phyloP scores from a whole-genome alignment of 2,329 filamentous ascomycete species.

The Aspergillus pseudoglaucus region DNA sequence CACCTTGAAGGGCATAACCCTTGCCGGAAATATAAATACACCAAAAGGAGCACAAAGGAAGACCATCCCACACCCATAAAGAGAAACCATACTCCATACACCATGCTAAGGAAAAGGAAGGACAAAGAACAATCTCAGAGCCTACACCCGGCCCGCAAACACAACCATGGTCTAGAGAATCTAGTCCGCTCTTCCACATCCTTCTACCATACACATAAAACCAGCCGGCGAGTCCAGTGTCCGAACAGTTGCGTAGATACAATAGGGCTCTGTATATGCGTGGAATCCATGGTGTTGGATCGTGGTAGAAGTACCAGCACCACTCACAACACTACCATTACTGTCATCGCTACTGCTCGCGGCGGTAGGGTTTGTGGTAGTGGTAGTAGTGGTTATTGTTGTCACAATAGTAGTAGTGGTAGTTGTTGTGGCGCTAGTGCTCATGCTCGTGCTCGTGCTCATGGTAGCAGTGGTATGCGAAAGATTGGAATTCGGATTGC shows the following conservation, averaged over 20 bases:
- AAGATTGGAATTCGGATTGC: neutral
- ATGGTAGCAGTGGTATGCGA: neutral
- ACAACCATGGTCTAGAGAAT: neutral
- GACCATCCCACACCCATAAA: too few species aligned
- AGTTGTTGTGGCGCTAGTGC: neutral
- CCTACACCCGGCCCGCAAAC: neutral
- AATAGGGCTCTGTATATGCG: constrained; percentile 13
- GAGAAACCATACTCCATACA: neutral
- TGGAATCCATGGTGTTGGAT: constrained; percentile 7
- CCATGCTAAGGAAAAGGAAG: neutral
- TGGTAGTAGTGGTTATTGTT: too few species aligned
- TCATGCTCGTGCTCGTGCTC: neutral
- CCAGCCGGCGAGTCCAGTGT: constrained; percentile 5
- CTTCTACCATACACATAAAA: constrained; percentile 16
- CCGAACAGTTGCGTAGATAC: constrained; percentile 4
- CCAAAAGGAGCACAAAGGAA: too few species aligned
- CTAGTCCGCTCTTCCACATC: constrained; percentile 10
- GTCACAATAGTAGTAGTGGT: neutral
- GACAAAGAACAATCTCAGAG: neutral
- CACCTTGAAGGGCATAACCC: too few species aligned
- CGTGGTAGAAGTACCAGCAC: neutral
- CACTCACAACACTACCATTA: neutral
- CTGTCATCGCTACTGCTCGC: too few species aligned
- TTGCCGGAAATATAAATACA: too few species aligned
- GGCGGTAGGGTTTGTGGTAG: too few species aligned